Evolutionary conservation across 2,329 filamentous ascomycete species (phyloP).

Genomic region (Coniochaeta sp.): DNA sequence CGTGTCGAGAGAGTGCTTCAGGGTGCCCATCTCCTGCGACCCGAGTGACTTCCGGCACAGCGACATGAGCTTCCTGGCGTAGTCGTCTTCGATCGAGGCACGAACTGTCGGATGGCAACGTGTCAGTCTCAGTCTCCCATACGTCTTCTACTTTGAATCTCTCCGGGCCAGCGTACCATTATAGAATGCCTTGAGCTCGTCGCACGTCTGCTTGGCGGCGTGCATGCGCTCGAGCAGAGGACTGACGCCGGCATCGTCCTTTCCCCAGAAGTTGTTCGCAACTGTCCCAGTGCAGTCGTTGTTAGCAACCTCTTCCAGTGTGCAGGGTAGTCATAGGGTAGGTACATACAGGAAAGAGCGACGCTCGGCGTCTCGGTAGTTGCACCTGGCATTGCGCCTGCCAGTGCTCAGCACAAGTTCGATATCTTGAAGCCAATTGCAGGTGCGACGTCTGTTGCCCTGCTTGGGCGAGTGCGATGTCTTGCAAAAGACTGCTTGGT

Average conservation of each 20-base stretch:
- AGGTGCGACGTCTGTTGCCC: not conserved
- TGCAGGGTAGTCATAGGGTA: not conserved
- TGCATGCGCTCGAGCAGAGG: conserved; percentile 93
- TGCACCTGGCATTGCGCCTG: conserved; percentile 15
- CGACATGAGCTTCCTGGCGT: conserved; percentile 78
- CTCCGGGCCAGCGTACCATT: conserved; percentile 42
- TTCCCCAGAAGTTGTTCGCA: conserved; percentile 99
- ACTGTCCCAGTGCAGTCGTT: conserved; percentile 42
- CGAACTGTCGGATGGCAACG: conserved; percentile 50
- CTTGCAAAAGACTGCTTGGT: not conserved
- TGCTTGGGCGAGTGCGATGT: not conserved
- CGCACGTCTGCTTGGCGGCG: conserved; percentile 86
- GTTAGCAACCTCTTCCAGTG: conserved; percentile 3
- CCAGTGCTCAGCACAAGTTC: not conserved
- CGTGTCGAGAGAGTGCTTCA: conserved; percentile 79
- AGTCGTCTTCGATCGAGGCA: conserved; percentile 93
- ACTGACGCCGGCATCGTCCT: conserved; percentile 90
- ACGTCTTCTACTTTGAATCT: not conserved
- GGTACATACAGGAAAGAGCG: conserved; percentile 17
- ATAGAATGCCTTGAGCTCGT: conserved; percentile 91
- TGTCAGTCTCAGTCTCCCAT: not conserved
- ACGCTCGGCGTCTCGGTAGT: conserved; percentile 16
- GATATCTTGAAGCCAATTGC: too few relatives aligned
- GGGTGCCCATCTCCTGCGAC: conserved; percentile 76
- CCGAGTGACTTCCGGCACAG: conserved; percentile 85